Conservation (phyloP, 352 stramenopile genomes). For the Halophytophthora polymorphica region DNA sequence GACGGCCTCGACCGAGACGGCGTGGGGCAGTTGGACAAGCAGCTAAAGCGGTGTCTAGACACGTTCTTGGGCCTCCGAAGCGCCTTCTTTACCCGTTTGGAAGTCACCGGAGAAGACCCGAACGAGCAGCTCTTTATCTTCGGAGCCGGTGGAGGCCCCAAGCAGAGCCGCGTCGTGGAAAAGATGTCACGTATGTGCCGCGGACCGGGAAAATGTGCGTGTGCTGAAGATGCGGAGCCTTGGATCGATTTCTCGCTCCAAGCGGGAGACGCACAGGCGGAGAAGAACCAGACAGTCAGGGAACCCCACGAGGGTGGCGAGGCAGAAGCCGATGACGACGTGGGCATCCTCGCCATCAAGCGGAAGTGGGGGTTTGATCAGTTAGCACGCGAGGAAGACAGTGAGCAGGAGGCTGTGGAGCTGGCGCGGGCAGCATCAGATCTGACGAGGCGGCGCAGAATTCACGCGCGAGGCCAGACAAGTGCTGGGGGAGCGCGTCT, state of each 20-base stretch:
- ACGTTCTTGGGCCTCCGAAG: slow-evolving; percentile 37
- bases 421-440: slow-evolving; percentile 28
- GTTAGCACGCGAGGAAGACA: slow-evolving; percentile 13
- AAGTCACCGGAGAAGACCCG: slow-evolving; percentile 57
- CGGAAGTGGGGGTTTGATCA: slow-evolving; percentile 58
- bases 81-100: slow-evolving; percentile 40
- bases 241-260: slow-evolving; percentile 54
- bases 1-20: slow-evolving; percentile 59
- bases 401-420: slow-evolving; percentile 10
- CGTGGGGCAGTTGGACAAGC: slow-evolving; percentile 54
- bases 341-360: slow-evolving; percentile 65
- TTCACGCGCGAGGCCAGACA: not conserved
- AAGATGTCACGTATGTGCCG: slow-evolving; percentile 43
- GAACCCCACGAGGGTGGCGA: not conserved
- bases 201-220: slow-evolving; percentile 37
- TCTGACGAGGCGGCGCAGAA: slow-evolving; percentile 13
- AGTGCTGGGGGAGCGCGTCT: slow-evolving; percentile 9
- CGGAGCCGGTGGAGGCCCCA: slow-evolving; percentile 7
- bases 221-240: slow-evolving; percentile 40
- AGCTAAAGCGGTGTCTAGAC: slow-evolving; percentile 37
- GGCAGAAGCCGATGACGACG: slow-evolving; percentile 18
- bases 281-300: not conserved
- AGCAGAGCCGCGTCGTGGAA: slow-evolving; percentile 5
- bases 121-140: slow-evolving; percentile 41
- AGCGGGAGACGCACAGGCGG: slow-evolving; percentile 6